Evolutionary conservation across 495 filamentous ascomycete genomes (phyloP).

Genomic region (Aspergillus campestris): DNA sequence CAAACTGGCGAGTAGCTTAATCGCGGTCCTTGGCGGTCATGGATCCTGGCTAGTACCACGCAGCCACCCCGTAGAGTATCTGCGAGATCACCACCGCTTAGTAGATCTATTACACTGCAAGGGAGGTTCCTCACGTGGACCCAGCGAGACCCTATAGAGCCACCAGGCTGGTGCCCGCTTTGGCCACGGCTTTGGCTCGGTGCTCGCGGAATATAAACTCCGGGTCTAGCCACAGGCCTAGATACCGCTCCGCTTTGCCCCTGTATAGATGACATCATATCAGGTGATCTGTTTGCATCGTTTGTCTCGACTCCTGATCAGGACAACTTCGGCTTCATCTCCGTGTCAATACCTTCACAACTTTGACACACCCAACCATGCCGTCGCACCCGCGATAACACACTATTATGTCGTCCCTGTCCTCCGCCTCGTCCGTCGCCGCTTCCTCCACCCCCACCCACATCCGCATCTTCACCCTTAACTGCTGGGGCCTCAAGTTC

Average conservation of each 20-base stretch:
- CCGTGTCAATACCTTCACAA: too few relatives aligned
- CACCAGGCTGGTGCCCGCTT: background rate
- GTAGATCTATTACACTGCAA: constrained; percentile 8
- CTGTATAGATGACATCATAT: too few relatives aligned
- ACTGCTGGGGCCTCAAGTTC: constrained; percentile 95
- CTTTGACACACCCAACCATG: too few relatives aligned
- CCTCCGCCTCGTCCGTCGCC: constrained; percentile 2
- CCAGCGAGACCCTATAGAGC: background rate
- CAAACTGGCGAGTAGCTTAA: background rate
- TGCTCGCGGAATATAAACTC: constrained; percentile 7
- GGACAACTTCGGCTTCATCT: too few relatives aligned
- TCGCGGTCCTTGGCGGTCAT: background rate
- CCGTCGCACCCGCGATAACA: background rate
- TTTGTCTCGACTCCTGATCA: too few relatives aligned
- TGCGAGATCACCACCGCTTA: constrained; percentile 14
- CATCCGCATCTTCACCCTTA: constrained; percentile 75
- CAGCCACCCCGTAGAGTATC: constrained; percentile 12
- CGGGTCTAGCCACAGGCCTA: constrained; percentile 13
- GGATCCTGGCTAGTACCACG: constrained; percentile 5
- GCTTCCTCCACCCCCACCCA: constrained; percentile 14
- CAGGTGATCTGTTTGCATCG: too few relatives aligned
- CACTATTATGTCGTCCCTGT: background rate
- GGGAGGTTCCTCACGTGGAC: background rate
- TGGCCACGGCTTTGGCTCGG: constrained; percentile 5
- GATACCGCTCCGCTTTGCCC: constrained; percentile 1